Percentiles rank a stretch among this genome's conserved stretches.
phyloP scores from a whole-genome alignment of 495 filamentous ascomycete species.

The Penicillium salamii region DNA sequence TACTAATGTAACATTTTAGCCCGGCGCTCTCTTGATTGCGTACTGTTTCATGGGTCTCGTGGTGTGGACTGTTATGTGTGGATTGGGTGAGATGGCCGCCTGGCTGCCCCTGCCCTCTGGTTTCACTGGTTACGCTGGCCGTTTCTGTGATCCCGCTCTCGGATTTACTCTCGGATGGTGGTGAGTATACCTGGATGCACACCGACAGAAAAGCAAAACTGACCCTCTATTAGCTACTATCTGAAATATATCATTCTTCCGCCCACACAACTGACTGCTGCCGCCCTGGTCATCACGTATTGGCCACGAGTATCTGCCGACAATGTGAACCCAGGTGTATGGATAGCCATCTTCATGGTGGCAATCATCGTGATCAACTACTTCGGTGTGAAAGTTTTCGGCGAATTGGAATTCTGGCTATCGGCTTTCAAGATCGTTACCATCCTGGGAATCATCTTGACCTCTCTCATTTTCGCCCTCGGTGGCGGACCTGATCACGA shows the following conservation, averaged over 20 bases:
- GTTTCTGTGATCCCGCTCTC: conserved; percentile 64
- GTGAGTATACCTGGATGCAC: conserved; percentile 19
- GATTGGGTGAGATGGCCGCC: conserved; percentile 67
- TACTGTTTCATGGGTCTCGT: conserved; percentile 59
- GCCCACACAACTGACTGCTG: conserved; percentile 79
- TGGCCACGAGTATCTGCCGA: conserved; percentile 49
- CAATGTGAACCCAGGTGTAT: conserved; percentile 47
- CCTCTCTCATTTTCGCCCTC: conserved; percentile 65
- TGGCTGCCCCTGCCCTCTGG: conserved; percentile 61
- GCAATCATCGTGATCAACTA: conserved; percentile 54
- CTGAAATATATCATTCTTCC: conserved; percentile 70
- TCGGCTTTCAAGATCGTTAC: conserved; percentile 71
- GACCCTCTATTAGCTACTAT: conserved; percentile 40
- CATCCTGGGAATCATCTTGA: conserved; percentile 63
- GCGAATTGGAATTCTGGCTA: conserved; percentile 83
- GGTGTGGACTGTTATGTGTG: conserved; percentile 64
- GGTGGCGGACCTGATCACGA: conserved; percentile 74
- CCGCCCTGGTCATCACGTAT: conserved; percentile 71
- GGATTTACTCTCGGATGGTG: conserved; percentile 68
- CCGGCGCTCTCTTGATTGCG: conserved; percentile 70
- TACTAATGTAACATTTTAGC: conserved; percentile 39
- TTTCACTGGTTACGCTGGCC: conserved; percentile 59
- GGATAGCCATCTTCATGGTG: conserved; percentile 54
- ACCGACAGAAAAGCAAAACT: not conserved
- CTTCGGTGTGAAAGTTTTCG: conserved; percentile 65